phyloP scores from a whole-genome alignment of 352 stramenopile genomes.

The Globisporangium spiculum region DNA sequence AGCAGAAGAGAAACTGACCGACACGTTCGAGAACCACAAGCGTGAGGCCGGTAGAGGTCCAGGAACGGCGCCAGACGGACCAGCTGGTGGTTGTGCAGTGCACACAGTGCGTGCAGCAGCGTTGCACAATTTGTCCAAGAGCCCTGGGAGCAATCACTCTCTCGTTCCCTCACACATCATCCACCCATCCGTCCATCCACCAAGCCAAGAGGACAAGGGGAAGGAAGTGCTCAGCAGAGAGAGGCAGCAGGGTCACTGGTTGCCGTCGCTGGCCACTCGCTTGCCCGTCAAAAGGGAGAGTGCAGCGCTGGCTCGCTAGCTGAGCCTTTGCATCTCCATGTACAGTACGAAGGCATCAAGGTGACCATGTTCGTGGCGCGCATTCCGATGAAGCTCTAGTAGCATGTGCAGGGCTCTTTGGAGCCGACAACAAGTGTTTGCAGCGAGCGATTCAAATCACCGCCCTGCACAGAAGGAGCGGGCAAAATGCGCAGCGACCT shows the following conservation, averaged over 20 bases:
- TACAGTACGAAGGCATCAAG: background rate
- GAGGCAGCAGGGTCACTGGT: background rate
- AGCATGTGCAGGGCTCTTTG: background rate
- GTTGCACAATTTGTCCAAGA: background rate
- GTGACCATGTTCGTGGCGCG: background rate
- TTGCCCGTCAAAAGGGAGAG: background rate
- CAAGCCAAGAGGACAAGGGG: slow-evolving; percentile 3
- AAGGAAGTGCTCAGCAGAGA: slow-evolving; percentile 7
- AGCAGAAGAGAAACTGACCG: slow-evolving; percentile 13
- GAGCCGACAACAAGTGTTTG: background rate
- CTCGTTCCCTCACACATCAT: slow-evolving; percentile 6
- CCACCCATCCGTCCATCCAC: slow-evolving; percentile 5
- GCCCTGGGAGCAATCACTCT: slow-evolving; percentile 11
- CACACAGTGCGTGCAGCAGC: background rate
- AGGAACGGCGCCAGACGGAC: slow-evolving; percentile 6
- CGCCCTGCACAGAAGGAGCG: slow-evolving; percentile 1
- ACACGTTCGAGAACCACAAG: slow-evolving; percentile 14
- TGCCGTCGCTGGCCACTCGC: background rate
- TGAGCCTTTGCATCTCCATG: background rate
- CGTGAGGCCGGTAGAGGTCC: slow-evolving; percentile 12
- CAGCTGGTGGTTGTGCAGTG: slow-evolving; percentile 14
- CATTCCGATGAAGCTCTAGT: background rate
- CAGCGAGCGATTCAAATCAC: background rate
- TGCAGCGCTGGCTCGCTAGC: slow-evolving; percentile 1
- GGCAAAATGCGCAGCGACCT: background rate